Conservation (phyloP, 495 filamentous ascomycete genomes). For the Thozetella sp. region DNA sequence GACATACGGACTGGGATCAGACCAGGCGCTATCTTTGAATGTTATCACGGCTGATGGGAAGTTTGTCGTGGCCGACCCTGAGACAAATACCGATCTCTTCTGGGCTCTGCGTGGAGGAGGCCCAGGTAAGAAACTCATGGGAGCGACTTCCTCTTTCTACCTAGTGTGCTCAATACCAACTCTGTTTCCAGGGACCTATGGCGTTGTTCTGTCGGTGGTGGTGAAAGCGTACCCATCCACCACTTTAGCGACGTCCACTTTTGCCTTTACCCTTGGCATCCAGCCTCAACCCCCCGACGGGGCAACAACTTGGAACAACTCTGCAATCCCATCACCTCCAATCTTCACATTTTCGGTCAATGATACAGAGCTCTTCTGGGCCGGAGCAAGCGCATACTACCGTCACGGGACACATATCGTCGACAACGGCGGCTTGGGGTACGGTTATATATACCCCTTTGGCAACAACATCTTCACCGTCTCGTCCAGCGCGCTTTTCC, state of each 20-base stretch:
- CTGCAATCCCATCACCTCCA: conserved; percentile 22
- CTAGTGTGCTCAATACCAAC: no score
- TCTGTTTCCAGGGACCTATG: conserved; percentile 51
- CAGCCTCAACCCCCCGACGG: conserved; percentile 7
- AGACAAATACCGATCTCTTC: conserved; percentile 58
- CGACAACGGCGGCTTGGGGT: conserved; percentile 42
- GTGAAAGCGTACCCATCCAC: conserved; percentile 39
- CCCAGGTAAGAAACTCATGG: conserved; percentile 50
- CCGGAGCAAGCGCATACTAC: conserved; percentile 41
- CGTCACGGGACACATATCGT: conserved; percentile 29
- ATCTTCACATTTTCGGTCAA: conserved; percentile 17
- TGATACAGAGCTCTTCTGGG: conserved; percentile 51
- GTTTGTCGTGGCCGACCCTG: conserved; percentile 51
- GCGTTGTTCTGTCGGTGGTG: conserved; percentile 52
- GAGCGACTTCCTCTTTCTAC: no score
- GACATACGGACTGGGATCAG: conserved; percentile 49
- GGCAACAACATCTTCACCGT: conserved; percentile 33
- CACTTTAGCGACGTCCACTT: conserved; percentile 17
- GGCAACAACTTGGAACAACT: conserved; percentile 20
- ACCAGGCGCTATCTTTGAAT: conserved; percentile 52
- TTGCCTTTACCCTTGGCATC: conserved; percentile 14
- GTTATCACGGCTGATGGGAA: conserved; percentile 59
- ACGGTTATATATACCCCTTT: conserved; percentile 39
- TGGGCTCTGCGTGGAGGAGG: conserved; percentile 65
- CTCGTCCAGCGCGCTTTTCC: conserved; percentile 26